A percentile compares a stretch with the other conserved stretches of the same genome.
phyloP scores from a whole-genome alignment of 2,329 filamentous ascomycete species.

The Ustulina deusta region DNA sequence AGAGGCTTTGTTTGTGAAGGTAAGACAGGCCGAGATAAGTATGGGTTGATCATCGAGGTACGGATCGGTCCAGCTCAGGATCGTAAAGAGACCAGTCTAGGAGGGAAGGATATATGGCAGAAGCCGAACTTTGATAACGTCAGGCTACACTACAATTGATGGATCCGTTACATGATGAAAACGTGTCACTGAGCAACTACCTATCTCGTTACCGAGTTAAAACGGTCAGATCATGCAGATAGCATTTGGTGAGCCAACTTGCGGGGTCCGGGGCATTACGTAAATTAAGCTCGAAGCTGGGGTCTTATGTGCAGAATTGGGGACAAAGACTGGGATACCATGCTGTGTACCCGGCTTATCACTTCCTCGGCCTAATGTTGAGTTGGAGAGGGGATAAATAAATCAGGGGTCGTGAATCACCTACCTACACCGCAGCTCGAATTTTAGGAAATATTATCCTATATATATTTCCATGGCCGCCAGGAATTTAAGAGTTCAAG shows the following conservation, averaged over 20 bases:
- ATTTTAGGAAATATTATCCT: neutral
- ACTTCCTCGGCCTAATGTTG: neutral
- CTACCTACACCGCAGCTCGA: neutral
- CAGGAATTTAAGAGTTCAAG: neutral
- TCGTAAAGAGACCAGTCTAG: neutral
- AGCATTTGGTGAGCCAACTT: conserved; percentile 15
- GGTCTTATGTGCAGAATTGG: neutral
- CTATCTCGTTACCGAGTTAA: neutral
- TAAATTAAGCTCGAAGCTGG: conserved; percentile 3
- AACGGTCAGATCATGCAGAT: conserved; percentile 11
- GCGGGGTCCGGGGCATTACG: conserved; percentile 36
- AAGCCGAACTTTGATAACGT: neutral
- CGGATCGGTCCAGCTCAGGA: neutral
- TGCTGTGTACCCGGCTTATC: neutral
- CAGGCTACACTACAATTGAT: neutral
- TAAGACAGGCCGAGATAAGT: neutral
- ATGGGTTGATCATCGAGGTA: neutral
- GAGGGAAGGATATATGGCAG: neutral
- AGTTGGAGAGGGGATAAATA: neutral
- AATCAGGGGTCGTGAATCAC: neutral
- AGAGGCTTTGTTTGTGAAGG: too few species aligned
- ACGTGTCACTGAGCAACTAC: conserved; percentile 19
- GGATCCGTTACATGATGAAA: conserved; percentile 35
- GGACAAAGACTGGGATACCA: neutral
- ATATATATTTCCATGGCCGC: neutral